Evolutionary conservation across 1,139 yeast genomes (phyloP).

Genomic region (Saccharomycopsis crataegensis): DNA sequence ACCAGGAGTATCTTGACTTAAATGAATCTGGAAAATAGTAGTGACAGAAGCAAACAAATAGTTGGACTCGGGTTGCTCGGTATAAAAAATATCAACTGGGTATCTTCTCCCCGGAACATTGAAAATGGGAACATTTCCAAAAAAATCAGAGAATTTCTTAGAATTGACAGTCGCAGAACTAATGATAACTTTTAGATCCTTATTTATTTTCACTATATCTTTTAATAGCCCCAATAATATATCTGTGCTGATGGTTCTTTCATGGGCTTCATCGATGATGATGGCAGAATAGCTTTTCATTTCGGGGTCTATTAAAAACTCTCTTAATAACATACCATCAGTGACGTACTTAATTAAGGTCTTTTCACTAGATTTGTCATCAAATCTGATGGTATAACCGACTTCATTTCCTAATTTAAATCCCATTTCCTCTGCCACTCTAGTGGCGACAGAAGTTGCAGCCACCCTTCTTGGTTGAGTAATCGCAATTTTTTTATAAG

Average conservation of each 20-base stretch:
- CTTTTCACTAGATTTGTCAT: constrained; percentile 54
- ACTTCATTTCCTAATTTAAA: constrained; percentile 67
- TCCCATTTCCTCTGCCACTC: constrained; percentile 86
- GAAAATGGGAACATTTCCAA: constrained; percentile 77
- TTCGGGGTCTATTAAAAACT: constrained; percentile 70
- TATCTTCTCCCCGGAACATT: constrained; percentile 84
- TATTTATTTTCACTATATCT: constrained; percentile 55
- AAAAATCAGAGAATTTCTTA: constrained; percentile 69
- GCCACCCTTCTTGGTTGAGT: constrained; percentile 97
- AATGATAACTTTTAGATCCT: constrained; percentile 65
- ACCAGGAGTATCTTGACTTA: constrained; percentile 61
- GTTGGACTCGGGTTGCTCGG: constrained; percentile 84
- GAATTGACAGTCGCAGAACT: constrained; percentile 97
- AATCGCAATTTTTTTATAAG: constrained; percentile 61
- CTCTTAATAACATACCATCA: constrained; percentile 89
- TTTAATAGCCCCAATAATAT: constrained; percentile 76
- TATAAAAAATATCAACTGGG: constrained; percentile 83
- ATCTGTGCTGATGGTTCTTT: constrained; percentile 66
- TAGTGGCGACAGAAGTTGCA: constrained; percentile 84
- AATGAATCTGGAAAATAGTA: constrained; percentile 72
- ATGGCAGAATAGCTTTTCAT: constrained; percentile 65
- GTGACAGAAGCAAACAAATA: constrained; percentile 84
- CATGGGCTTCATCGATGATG: constrained; percentile 97
- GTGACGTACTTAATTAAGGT: constrained; percentile 84
- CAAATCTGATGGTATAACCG: constrained; percentile 85